Conservation (phyloP, 1,284 basidiomycete species). For the Bjerkandera adusta region DNA sequence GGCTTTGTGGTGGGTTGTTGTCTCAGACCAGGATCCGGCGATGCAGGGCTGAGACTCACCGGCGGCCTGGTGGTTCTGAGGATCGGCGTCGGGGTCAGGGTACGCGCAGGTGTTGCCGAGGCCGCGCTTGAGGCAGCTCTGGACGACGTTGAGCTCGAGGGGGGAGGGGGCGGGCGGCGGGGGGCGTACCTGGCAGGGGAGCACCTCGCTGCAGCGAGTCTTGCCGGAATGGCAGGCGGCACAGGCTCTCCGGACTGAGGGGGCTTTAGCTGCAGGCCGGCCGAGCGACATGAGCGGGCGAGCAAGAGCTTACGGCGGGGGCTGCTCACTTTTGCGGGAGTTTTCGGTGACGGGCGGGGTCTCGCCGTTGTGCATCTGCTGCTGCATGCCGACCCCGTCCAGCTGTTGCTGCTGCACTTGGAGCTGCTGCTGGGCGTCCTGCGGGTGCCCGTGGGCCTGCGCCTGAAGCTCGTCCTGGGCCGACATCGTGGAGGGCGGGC, state of each 20-base stretch:
- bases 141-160: conserved; percentile 18
- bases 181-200: conserved; percentile 69
- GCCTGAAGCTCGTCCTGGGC: conserved; percentile 64
- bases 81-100: conserved; percentile 66
- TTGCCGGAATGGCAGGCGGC: conserved; percentile 79
- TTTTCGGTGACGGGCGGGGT: conserved; percentile 28
- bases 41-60: conserved; percentile 30
- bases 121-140: conserved; percentile 79
- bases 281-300: conserved; percentile 10
- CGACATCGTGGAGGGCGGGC: conserved; percentile 55
- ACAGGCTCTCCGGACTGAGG: conserved; percentile 73
- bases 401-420: conserved; percentile 48
- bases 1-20: neutral
- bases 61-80: conserved; percentile 45
- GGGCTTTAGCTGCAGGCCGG: conserved; percentile 58
- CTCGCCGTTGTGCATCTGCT: conserved; percentile 28
- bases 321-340: conserved; percentile 45
- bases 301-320: neutral
- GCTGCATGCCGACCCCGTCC: conserved; percentile 38
- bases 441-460: conserved; percentile 52
- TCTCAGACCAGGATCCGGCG: too few relatives aligned
- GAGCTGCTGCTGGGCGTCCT: conserved; percentile 56
- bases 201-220: conserved; percentile 73
- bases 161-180: conserved; percentile 12
- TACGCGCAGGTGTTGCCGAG: conserved; percentile 67